phyloP scores from a whole-genome alignment of 352 stramenopile genomes.

The Elongisporangium undulatum region DNA sequence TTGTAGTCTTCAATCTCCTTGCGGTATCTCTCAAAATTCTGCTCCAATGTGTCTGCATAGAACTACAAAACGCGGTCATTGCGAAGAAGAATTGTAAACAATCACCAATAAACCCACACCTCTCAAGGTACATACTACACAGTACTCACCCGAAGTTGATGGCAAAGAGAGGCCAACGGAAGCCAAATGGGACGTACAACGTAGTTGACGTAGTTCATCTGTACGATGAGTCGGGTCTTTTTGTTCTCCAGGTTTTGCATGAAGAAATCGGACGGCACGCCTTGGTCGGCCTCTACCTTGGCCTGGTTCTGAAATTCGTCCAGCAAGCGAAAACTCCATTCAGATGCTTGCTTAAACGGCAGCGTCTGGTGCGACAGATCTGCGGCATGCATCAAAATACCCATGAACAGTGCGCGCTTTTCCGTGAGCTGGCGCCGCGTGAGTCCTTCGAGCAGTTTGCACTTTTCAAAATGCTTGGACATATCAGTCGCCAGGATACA shows the following conservation, averaged over 20 bases:
- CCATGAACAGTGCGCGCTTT: slow-evolving; percentile 55
- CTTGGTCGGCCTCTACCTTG: slow-evolving; percentile 38
- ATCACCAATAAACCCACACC: slow-evolving; percentile 1
- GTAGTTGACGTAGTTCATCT: slow-evolving; percentile 78
- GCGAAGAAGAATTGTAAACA: not conserved
- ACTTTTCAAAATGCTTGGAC: slow-evolving; percentile 72
- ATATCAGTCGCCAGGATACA: slow-evolving; percentile 81
- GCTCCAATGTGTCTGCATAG: slow-evolving; percentile 61
- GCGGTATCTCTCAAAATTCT: slow-evolving; percentile 58
- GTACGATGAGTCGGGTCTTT: slow-evolving; percentile 49
- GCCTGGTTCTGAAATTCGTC: slow-evolving; percentile 77
- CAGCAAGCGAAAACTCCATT: slow-evolving; percentile 58
- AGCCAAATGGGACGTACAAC: slow-evolving; percentile 71
- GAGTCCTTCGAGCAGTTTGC: slow-evolving; percentile 56
- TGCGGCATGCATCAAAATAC: slow-evolving; percentile 62
- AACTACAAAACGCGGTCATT: slow-evolving; percentile 23
- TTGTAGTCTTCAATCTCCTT: slow-evolving; percentile 33
- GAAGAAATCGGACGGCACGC: slow-evolving; percentile 55
- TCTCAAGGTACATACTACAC: slow-evolving; percentile 1
- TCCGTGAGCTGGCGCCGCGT: slow-evolving; percentile 51
- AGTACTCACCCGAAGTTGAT: slow-evolving; percentile 43
- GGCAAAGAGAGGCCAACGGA: slow-evolving; percentile 49
- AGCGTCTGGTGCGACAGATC: slow-evolving; percentile 65
- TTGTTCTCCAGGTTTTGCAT: slow-evolving; percentile 62
- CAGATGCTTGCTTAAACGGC: slow-evolving; percentile 32